Base-by-base conservation (phyloP, 2,329 filamentous ascomycete species). In the Orbilia brochopaga region DNA sequence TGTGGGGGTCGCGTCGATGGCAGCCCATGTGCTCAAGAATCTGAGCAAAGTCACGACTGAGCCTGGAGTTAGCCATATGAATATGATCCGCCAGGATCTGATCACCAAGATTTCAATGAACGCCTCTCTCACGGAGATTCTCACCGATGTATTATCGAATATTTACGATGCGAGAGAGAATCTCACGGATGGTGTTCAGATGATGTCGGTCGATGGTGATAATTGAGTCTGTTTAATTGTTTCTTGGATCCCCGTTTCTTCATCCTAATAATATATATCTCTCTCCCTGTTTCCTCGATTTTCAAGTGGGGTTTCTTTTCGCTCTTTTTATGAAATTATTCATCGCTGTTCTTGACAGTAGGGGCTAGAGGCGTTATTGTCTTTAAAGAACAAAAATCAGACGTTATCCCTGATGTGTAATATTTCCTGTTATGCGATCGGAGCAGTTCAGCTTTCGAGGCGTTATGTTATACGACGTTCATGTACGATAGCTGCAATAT, bases 1-100 rank as follows among this genome's bases (percentile, higher is more conserved):
- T 8, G 19, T 27, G 40, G 66, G 66, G 2, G 48, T 70, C 21
- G 30, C 61, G 2, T 8, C 53, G 7, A 70, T 70, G 66, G 66
- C 66, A 1, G 54, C 59, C 11, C 61, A 42, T 19, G 66, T 70
- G 15, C 17, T 70, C 4, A 37, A 24, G 2, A 70, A 70, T 24
- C 50, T 70, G 3, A 70, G 66, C 42, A 70, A 23, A 13, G 48
- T 52, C 1, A 10, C 54, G n/a, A 23, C 59, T 1, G 21, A 13
- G 1, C 23, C 30, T 1, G 66, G 66, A 1, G 27, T 53, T 30
- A 27, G 37, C 4, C 46, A 58, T 37, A 10, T 70, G 17, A 8
- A n/a, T 13, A 19, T 55, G 30, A 11, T 70, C 15, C 58, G 21
- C 24, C 2, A 7, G 13, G 52, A 2, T 2, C 13, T 70, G 8